Conservation (phyloP, 148 eudicot species). For the Chenopodium album region DNA sequence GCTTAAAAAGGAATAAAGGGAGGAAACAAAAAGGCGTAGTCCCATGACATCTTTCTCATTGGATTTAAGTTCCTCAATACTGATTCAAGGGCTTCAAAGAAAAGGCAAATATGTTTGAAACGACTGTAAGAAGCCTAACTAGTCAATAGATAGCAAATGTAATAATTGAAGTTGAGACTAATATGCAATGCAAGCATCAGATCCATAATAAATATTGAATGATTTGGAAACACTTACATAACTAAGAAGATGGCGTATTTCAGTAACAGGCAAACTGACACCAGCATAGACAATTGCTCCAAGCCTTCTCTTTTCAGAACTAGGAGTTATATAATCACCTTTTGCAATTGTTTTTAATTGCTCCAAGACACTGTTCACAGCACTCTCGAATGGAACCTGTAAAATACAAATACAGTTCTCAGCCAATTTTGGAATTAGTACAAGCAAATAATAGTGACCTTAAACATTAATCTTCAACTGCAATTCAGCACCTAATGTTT, state of each 20-base stretch:
- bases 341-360: conserved; percentile 64
- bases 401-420: conserved; percentile 19
- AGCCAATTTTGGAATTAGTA: background rate
- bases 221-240: conserved; percentile 42
- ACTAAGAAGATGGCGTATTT: conserved; percentile 44
- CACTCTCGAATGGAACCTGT: conserved; percentile 85
- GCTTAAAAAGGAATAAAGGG: background rate
- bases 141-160: background rate
- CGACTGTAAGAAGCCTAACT: background rate
- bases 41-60: background rate
- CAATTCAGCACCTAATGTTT: background rate
- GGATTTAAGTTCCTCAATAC: background rate
- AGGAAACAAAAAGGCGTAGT: background rate
- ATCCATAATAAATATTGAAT: conserved; percentile 1
- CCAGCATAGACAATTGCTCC: conserved; percentile 84
- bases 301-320: conserved; percentile 59
- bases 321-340: conserved; percentile 63
- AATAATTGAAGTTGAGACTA: background rate
- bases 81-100: background rate
- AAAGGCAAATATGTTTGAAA: background rate
- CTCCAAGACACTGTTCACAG: conserved; percentile 58
- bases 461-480: background rate
- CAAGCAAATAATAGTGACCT: background rate
- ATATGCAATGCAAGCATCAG: background rate
- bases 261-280: conserved; percentile 58